Base-by-base conservation (phyloP, 371 early-diverging fungal species). In the Lichtheimia ramosa region DNA sequence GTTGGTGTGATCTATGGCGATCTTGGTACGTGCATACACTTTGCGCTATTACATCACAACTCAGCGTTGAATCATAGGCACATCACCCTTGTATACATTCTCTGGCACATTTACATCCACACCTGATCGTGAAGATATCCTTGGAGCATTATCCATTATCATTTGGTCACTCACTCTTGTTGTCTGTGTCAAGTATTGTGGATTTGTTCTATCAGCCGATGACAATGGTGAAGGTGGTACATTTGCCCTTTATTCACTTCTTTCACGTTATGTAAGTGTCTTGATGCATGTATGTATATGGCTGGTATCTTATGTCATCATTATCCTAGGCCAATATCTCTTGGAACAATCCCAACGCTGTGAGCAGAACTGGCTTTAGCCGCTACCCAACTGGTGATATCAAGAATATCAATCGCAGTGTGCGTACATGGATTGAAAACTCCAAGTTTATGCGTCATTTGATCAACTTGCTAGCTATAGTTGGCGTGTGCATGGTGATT, bases 151-250 rank as follows among this genome's bases (percentile, higher is more conserved):
- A 5, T 81, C 83, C 8, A 64, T 86, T 20, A 63, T 83, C 20
- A 64, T 86, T 15, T 86, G 86, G 86, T 72, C 79, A 5, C 64
- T 86, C 53, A 80, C 81, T 21, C 58, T 83, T 8, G 68, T 83
- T 8, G 73, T 76, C 48, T 64, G 66, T 39, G 34, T 80, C 24
- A 86, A 86, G 50, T 86, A 86, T 55, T 68, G 79, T 16, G 64
- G 74, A 28, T 73, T 83, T 41, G 76, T 83, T 1, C 40, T 86
- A 48, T 55, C 53, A 68, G 86, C 86, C 3, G 82, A 81, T 59
- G 84, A 83, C 62, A 78, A 84, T 59, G 86, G 86, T n/a, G 82
- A 83, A 63, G 86, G 86, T 27, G 86, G 86, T 34, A 81, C 81
- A 3, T 86, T 81, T 72, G 86, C 86, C 6, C 60, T 86, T 23